Evolutionary conservation across 345 rosid genomes (phyloP), one percentile per base, ranked within the genome.

Genomic region (Populus alba): DNA sequence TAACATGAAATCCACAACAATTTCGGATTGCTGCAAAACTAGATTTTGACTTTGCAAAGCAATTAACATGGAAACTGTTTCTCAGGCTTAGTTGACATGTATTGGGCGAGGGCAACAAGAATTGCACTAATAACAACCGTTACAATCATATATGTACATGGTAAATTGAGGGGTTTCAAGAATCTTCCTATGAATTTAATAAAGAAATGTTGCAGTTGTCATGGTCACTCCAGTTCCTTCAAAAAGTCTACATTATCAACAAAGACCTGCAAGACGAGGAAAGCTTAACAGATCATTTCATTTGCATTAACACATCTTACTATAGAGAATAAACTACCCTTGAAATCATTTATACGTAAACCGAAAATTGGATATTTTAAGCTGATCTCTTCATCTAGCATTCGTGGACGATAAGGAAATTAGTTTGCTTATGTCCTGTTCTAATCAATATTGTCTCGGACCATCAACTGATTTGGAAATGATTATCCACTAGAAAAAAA

Each of bases 221-320:
- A 27, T 66, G 68, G 51, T 86, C 74, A 85, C 72, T 85, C 84
- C 70, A 85, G 67, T 75, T 83, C 87, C 80, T 45, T 75, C 37
- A 77, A 83, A 63, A 83, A 79, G 68, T 81, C 88, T 3, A 59
- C 75, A 69, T 83, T 81, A 72, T 81, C 87, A 45, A 81, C 88
- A 72, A 79, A 83, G 41, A 86, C 85, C 88, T 86, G 81, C 73
- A 76, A 65, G 31, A 41, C 8, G 5, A 41, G 49, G 17, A 75
- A 43, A 27, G 47, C 33, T 27, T 3, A 5, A 39, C 71, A 73
- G 8, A 2, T 61, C 27, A 41, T 45, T 66, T n/a, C 33, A 29
- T 31, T 7, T 43, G 43, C 35, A 38, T 20, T 20, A 68, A 41
- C 22, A 8, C 7, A 16, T 61, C 8, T 55, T 6, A 41, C 20